Percentiles rank a stretch among this genome's conserved stretches.
Conservation (phyloP, 352 stramenopile genomes). For the Phytophthora melonis region DNA sequence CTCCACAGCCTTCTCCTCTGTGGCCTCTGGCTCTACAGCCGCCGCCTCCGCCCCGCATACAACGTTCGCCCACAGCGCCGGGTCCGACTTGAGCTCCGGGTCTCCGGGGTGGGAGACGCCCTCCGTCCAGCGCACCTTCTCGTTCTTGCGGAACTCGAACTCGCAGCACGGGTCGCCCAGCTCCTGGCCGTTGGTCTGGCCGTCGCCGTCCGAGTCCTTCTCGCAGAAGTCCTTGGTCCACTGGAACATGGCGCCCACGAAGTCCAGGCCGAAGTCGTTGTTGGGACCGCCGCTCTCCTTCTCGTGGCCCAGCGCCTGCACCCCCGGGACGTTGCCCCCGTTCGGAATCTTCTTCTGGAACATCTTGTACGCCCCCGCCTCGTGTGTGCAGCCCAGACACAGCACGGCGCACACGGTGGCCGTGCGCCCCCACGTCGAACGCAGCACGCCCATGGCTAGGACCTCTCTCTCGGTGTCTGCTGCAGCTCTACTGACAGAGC, state of each 20-base stretch:
- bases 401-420: background rate
- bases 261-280: constrained; percentile 63
- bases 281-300: constrained; percentile 31
- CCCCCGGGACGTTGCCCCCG: constrained; percentile 39
- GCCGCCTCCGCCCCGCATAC: constrained; percentile 23
- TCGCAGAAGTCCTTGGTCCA: constrained; percentile 62
- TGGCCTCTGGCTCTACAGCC: background rate
- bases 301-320: constrained; percentile 46
- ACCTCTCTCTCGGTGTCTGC: too few relatives aligned
- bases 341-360: constrained; percentile 43
- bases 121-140: constrained; percentile 37
- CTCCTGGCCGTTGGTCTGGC: constrained; percentile 41
- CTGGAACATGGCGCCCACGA: constrained; percentile 39
- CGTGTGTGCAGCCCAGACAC: background rate
- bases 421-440: background rate
- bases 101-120: constrained; percentile 45
- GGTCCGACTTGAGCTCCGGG: constrained; percentile 27
- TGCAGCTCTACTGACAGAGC: too few relatives aligned
- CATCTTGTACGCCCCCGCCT: constrained; percentile 27
- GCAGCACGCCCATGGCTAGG: background rate
- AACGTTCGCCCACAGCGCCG: constrained; percentile 38
- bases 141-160: constrained; percentile 46
- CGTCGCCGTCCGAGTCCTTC: constrained; percentile 40
- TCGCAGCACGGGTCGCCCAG: constrained; percentile 57
- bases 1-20: background rate